A percentile compares a stretch with the other conserved stretches of the same genome.
Conservation (phyloP, 78 protist genomes). For the Speleostelium caveatum region DNA sequence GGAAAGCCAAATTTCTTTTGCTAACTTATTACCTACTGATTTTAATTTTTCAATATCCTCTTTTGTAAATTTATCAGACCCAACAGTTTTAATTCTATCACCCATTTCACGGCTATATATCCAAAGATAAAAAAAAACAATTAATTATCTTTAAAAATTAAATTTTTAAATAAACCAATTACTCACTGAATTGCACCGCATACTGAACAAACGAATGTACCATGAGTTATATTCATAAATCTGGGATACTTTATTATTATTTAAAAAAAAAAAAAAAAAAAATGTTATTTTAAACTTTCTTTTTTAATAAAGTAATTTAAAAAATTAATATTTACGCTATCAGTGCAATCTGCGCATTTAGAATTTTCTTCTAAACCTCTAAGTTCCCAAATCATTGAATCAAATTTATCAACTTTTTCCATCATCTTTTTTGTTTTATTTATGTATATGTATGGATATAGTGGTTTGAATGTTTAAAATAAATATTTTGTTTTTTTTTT, state of each 20-base stretch:
- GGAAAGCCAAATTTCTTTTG: slow-evolving; percentile 33
- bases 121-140: not conserved
- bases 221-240: slow-evolving; percentile 51
- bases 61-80: slow-evolving; percentile 31
- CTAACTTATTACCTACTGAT: slow-evolving; percentile 51
- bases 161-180: not conserved
- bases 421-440: slow-evolving; percentile 67
- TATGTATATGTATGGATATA: too few species aligned
- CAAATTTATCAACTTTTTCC: slow-evolving; percentile 56
- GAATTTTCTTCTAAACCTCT: slow-evolving; percentile 63
- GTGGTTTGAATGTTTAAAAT: too few species aligned
- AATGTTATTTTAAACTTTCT: not conserved
- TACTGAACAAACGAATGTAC: slow-evolving; percentile 74
- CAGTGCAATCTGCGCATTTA: slow-evolving; percentile 76
- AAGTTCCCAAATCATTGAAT: slow-evolving; percentile 24
- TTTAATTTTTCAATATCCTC: slow-evolving; percentile 48
- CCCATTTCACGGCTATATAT: slow-evolving; percentile 53
- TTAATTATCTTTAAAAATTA: not conserved
- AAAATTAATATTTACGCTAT: slow-evolving; percentile 41
- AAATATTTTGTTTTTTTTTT: too few species aligned
- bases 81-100: slow-evolving; percentile 35
- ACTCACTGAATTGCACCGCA: slow-evolving; percentile 65
- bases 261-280: not conserved
- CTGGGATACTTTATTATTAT: slow-evolving; percentile 46
- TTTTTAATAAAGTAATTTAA: not conserved